Base-by-base conservation (phyloP, 2,329 filamentous ascomycete genomes). In the Clonostachys solani region DNA sequence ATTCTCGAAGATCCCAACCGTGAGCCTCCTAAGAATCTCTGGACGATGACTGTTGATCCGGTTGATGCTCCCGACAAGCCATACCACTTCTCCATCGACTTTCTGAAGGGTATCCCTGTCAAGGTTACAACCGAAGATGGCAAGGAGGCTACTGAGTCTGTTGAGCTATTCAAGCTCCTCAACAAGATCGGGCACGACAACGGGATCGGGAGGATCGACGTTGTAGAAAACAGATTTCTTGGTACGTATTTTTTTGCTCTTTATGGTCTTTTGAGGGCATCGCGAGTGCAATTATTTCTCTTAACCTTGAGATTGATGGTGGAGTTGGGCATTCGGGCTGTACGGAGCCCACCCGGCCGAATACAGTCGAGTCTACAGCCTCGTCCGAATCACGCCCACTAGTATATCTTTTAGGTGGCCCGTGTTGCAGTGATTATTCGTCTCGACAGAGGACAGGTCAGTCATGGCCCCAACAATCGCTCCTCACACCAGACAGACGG, bases 1-100 rank as follows among this genome's bases (percentile, higher is more conserved):
- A 85, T 83, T 53, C 73, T 87, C 43, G 83, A 86, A 65, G 74
- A 77, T 47, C 67, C 72, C 13, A 59, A 73, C 55, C 66, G 72
- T 49, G 77, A 78, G 50, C 78, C 85, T 38, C 84, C 85, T 18
- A 72, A 80, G 56, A 80, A 88, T 58, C 83, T 90, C 78, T 90
- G 86, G 86, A 88, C 77, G 57, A 68, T 79, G 59, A 78, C 75
- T 19, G 56, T 62, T 42, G 80, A 83, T 57, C 83, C 84, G 15
- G 66, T 75, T 50, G 73, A 78, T 50, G 83, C 83, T 2, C 83
- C 85, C 44, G 75, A 87, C 56, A 68, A 77, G 58, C 82, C 84
- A 13, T 74, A 78, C 55, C 76, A 85, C 61, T 80, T 88, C 68
- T 80, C 79, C 44, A 61, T 88, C 48, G 69, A 77, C 65, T 88